A percentile compares a stretch with the other conserved stretches of the same genome.
phyloP scores from a whole-genome alignment of 164 flowering plant genomes.

The Dillenia suffruticosa region DNA sequence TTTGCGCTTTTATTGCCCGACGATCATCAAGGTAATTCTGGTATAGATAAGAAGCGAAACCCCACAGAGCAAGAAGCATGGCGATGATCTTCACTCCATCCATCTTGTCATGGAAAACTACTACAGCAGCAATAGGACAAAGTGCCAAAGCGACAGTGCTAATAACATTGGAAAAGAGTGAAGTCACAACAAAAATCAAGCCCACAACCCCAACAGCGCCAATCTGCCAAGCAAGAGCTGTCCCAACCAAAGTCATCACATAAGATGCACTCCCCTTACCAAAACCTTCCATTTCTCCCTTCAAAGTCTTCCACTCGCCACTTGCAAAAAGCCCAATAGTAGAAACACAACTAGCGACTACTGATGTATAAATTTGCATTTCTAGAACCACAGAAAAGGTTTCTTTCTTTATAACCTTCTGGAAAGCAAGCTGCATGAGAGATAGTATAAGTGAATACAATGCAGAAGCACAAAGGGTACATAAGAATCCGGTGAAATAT shows the following conservation, averaged over 20 bases:
- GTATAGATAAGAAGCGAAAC: conserved; percentile 30
- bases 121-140: conserved; percentile 27
- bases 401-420: conserved; percentile 28
- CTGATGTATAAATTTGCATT: conserved; percentile 26
- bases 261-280: conserved; percentile 23
- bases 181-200: conserved; percentile 27
- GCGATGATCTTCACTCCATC: conserved; percentile 31
- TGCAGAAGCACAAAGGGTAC: conserved; percentile 34
- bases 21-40: conserved; percentile 29
- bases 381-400: conserved; percentile 25
- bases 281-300: conserved; percentile 27
- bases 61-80: conserved; percentile 34
- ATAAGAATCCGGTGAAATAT: conserved; percentile 23
- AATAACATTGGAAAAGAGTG: conserved; percentile 37
- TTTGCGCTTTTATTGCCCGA: conserved; percentile 5
- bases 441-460: conserved; percentile 23
- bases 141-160: conserved; percentile 29
- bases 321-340: conserved; percentile 35
- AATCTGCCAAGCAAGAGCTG: conserved; percentile 33
- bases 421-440: conserved; percentile 27
- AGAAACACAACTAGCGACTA: conserved; percentile 25
- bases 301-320: conserved; percentile 32
- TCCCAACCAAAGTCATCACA: conserved; percentile 26
- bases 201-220: conserved; percentile 21
- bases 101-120: conserved; percentile 34